Evolutionary conservation across 306 rosid genomes (phyloP), one percentile per base, ranked within the genome.

Genomic region (Canavalia ensiformis): DNA sequence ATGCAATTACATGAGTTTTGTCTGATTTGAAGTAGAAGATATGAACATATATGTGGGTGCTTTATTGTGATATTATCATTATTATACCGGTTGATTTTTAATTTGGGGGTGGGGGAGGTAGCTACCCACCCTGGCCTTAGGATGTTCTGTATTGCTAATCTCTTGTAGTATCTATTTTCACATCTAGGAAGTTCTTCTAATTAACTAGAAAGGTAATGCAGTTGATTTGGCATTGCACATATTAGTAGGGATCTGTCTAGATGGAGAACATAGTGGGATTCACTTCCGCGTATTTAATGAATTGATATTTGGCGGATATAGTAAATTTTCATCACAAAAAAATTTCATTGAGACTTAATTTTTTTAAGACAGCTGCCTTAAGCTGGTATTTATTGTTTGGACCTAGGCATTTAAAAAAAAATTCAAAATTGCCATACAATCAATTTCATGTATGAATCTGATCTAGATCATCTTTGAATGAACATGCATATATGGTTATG

Each of bases 171-270:
- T 67, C 69, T 42, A 54, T 67, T 67, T 68, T 42, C 65, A 41
- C n/a, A 25, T 78, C 31, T 55, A 42, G 54, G 47, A 56, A 56
- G 82, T 57, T 78, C 28, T 78, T 39, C 47, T 44, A 31, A 45
- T 31, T 68, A 28, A 59, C 42, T 78, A 7, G 76, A 39, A 58
- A 77, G 29, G 4, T 49, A 78, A 52, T 29, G 55, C 30, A 54
- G 13, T 41, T 54, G 18, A 46, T 13, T 52, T 65, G 66, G 13
- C 56, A 68, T 55, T 68, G 33, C 49, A 46, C 49, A 33, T 41
- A 34, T 25, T 10, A n/a, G 37, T 67, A 42, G 39, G 54, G 68
- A 37, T 55, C 68, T 55, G 47, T 74, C 28, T n/a, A 5, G 50
- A 30, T 13, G 5, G 45, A 58, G 69, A 74, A 3, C 28, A 58